phyloP scores from a whole-genome alignment of 768 basidiomycete genomes.

The Melanogaster broomeanus region DNA sequence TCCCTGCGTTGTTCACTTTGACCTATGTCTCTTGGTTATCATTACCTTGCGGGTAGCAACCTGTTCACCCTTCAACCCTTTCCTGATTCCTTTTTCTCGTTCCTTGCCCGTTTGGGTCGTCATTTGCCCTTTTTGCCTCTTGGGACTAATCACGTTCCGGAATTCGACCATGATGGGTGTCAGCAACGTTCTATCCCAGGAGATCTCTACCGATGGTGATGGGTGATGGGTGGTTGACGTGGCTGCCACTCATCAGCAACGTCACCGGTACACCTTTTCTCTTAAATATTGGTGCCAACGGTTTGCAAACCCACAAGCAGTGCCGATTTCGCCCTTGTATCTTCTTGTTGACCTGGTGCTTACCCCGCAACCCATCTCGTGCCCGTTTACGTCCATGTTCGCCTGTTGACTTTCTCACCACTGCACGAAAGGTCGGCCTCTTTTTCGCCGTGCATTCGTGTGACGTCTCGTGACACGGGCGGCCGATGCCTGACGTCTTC shows the following conservation, averaged over 20 bases:
- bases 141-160: too few relatives aligned
- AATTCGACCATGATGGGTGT: too few relatives aligned
- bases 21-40: background rate
- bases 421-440: background rate
- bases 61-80: background rate
- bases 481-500: background rate
- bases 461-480: background rate
- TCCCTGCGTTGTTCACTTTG: background rate
- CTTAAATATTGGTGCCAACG: too few relatives aligned
- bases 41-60: background rate
- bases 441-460: too few relatives aligned
- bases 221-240: too few relatives aligned
- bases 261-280: too few relatives aligned
- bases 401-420: background rate
- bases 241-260: too few relatives aligned
- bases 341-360: constrained; percentile 3
- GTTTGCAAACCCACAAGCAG: too few relatives aligned
- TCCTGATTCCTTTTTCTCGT: background rate
- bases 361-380: background rate
- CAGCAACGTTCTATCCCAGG: too few relatives aligned
- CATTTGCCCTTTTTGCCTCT: too few relatives aligned
- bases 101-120: constrained; percentile 3
- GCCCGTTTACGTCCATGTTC: background rate
- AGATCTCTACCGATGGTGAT: too few relatives aligned
- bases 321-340: too few relatives aligned